phyloP scores from a whole-genome alignment of 1,284 basidiomycete genomes.

The Cutaneotrichosporon daszewskae region DNA sequence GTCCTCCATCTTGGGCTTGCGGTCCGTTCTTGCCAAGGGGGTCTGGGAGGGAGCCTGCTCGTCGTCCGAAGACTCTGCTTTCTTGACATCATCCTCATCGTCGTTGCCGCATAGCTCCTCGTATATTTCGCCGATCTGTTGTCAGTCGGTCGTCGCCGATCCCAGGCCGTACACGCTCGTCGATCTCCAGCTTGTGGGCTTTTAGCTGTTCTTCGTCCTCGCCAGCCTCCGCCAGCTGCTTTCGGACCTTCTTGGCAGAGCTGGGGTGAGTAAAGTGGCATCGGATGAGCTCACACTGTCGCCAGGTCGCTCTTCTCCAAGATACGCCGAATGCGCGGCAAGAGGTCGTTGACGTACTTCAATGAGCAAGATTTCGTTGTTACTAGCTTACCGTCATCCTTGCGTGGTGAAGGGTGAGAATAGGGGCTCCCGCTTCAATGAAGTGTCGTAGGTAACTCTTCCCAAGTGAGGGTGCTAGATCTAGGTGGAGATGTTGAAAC shows the following conservation, averaged over 20 bases:
- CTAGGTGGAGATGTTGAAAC: too few relatives aligned
- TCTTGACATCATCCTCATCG: conserved; percentile 5
- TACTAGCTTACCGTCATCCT: too few relatives aligned
- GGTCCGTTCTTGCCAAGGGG: conserved; percentile 19
- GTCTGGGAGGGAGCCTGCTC: conserved; percentile 19
- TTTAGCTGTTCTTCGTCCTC: conserved; percentile 39
- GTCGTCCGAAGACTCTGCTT: neutral
- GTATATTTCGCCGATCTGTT: conserved; percentile 38
- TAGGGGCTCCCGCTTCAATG: too few relatives aligned
- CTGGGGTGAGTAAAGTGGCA: conserved; percentile 14
- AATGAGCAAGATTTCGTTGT: neutral
- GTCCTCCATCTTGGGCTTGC: conserved; percentile 14
- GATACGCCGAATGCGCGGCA: conserved; percentile 31
- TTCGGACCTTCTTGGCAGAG: conserved; percentile 45
- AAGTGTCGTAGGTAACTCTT: too few relatives aligned
- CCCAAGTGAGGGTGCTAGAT: too few relatives aligned
- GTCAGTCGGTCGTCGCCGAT: neutral
- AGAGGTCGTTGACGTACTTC: conserved; percentile 26
- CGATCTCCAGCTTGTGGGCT: conserved; percentile 35
- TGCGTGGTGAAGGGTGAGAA: too few relatives aligned
- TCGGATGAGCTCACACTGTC: conserved; percentile 28
- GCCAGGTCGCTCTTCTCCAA: conserved; percentile 30
- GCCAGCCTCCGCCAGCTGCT: conserved; percentile 36
- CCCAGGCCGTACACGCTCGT: conserved; percentile 30
- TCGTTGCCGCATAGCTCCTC: conserved; percentile 22